phyloP scores from a whole-genome alignment of 169 alveolate genomes.

The Amoebophrya sp. region DNA sequence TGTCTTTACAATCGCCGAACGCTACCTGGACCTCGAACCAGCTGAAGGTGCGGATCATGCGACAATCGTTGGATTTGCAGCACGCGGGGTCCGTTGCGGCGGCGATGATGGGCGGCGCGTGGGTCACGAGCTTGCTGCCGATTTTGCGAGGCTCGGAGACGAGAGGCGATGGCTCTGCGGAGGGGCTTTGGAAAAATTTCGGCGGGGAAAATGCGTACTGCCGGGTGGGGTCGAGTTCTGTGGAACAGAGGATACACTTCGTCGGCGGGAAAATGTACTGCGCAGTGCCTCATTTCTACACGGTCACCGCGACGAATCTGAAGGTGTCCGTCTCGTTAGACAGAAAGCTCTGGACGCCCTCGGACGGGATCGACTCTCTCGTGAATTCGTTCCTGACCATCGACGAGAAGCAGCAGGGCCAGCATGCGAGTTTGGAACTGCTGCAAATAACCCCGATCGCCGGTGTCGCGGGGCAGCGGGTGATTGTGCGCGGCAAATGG shows the following conservation, averaged over 20 bases:
- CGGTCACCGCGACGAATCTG: not conserved
- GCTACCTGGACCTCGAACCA: not conserved
- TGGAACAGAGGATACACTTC: not conserved
- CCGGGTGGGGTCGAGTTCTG: not conserved
- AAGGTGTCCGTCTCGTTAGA: not conserved
- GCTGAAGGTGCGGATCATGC: not conserved
- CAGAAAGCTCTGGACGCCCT: not conserved
- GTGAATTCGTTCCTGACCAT: conserved; percentile 7
- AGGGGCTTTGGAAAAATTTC: not conserved
- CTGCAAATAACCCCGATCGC: not conserved
- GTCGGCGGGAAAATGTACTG: conserved; percentile 14
- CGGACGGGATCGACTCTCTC: not conserved
- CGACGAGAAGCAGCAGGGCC: not conserved
- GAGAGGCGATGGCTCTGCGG: not conserved
- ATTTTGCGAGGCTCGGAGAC: not conserved
- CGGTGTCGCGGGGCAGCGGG: not conserved
- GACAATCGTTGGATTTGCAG: not conserved
- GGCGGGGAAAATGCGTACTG: conserved; percentile 10
- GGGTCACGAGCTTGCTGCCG: not conserved
- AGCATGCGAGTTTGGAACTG: not conserved
- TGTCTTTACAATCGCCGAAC: not conserved
- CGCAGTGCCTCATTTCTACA: conserved; percentile 9
- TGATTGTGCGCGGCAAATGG: not conserved
- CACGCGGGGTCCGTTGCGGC: not conserved
- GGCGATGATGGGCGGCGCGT: not conserved